Conservation (phyloP, 2,329 filamentous ascomycete genomes). For the Fusarium longipes region DNA sequence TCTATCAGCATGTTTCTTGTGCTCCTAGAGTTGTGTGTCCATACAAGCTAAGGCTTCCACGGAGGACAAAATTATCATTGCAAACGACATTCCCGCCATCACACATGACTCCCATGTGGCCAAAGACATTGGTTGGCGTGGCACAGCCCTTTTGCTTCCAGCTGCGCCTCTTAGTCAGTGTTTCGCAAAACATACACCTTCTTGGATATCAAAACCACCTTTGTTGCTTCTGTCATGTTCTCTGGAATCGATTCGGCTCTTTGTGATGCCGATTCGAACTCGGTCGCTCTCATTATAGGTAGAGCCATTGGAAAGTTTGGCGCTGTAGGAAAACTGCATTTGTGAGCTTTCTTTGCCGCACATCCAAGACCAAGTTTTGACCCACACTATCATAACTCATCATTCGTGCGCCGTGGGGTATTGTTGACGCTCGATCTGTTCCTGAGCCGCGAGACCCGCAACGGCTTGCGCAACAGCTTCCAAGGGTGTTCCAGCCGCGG, state of each 20-base stretch:
- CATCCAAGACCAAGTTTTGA: neutral
- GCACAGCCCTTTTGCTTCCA: slow-evolving; percentile 54
- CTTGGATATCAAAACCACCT: slow-evolving; percentile 47
- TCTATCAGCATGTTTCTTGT: slow-evolving; percentile 23
- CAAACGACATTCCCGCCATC: slow-evolving; percentile 51
- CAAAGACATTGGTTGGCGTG: slow-evolving; percentile 49
- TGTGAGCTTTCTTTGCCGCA: slow-evolving; percentile 20
- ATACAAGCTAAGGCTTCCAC: neutral
- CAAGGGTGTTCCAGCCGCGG: slow-evolving; percentile 54
- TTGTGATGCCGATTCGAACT: slow-evolving; percentile 50
- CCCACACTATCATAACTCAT: slow-evolving; percentile 1
- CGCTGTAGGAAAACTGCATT: slow-evolving; percentile 62
- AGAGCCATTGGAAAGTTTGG: slow-evolving; percentile 62
- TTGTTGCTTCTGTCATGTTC: slow-evolving; percentile 42
- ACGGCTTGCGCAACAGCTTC: slow-evolving; percentile 65
- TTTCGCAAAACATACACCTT: slow-evolving; percentile 59
- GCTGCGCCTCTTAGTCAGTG: slow-evolving; percentile 50
- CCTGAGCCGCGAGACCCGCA: slow-evolving; percentile 56
- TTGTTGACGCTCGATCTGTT: slow-evolving; percentile 54
- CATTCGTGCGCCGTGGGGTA: slow-evolving; percentile 44
- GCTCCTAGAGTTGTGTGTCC: neutral
- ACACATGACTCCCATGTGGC: slow-evolving; percentile 48
- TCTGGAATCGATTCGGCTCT: slow-evolving; percentile 50
- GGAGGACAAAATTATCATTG: slow-evolving; percentile 53
- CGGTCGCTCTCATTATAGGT: slow-evolving; percentile 61